Evolutionary conservation across 225 moss, liverwort and hornwort species (phyloP), one percentile per base, ranked within the genome.

Genomic region (Marchantia paleacea): DNA sequence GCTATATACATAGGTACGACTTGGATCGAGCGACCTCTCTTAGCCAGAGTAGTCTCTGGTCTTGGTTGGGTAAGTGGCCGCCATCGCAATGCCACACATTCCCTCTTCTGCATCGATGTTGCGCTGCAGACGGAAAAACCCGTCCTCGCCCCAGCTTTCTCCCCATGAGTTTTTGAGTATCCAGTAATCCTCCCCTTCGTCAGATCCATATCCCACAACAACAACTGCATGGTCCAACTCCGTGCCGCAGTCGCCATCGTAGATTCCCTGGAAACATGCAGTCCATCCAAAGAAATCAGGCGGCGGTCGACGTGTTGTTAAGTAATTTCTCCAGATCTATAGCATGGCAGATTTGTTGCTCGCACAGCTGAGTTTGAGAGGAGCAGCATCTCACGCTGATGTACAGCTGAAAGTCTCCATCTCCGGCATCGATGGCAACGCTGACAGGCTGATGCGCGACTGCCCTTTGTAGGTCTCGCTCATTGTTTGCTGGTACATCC

Each of bases 31-130:
- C 39, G 39, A 39, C 5, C 39, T 39, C 3, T 5, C 39, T 39
- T 39, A 39, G 39, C 5, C 39, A 39, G 39, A 5, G 2, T 39
- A 39, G 39, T 39, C 39, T 39, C 39, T 39, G 39, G 57, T 58
- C 57, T 58, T 58, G 15, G 20, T 13, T 13, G 57, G 57, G 57
- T 58, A 58, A 13, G 20, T 13, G 3, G 57, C 57, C 15, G 8
- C 28, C 53, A 62, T 80, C 13, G 80, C 70, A 8, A 80, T 60
- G 3, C 80, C 80, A 26, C 80, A 80, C 47, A 55, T 62, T 71
- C 72, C 72, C 13, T 63, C 0, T 7, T 31, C 57, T 25, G 80
- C 57, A 55, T 24, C 58, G 19, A 79, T 29, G 26, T 73, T 58
- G 15, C 57, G 13, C 57, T 13, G 15, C 15, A 58, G 13, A 13